Evolutionary conservation across 257 asterid species (phyloP).

Genomic region (Przewalskia tangutica): DNA sequence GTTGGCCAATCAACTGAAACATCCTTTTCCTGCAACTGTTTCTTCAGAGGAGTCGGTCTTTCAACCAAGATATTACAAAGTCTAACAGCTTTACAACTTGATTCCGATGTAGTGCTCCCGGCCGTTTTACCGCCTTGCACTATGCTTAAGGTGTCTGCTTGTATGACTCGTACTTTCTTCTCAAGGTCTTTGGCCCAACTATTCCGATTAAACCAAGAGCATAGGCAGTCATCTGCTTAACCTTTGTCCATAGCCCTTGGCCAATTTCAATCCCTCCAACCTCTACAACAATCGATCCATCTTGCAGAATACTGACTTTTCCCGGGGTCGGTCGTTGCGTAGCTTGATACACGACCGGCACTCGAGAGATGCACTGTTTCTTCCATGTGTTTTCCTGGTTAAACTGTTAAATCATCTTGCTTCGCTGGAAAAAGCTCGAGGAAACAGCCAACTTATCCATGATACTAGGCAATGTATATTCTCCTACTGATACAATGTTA

Average conservation of each 20-base stretch:
- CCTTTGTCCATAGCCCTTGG: constrained; percentile 82
- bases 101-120: constrained; percentile 75
- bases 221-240: constrained; percentile 53
- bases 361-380: constrained; percentile 65
- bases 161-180: constrained; percentile 59
- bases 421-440: constrained; percentile 30
- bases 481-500: constrained; percentile 18
- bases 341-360: constrained; percentile 39
- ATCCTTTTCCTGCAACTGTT: constrained; percentile 37
- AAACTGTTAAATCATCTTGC: constrained; percentile 22
- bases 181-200: constrained; percentile 37
- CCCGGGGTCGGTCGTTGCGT: constrained; percentile 37
- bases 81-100: constrained; percentile 70
- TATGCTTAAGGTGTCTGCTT: constrained; percentile 59
- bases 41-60: constrained; percentile 36
- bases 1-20: constrained; percentile 46
- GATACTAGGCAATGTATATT: constrained; percentile 46
- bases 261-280: constrained; percentile 78
- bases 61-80: constrained; percentile 51
- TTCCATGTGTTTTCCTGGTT: constrained; percentile 34
- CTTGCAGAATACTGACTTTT: constrained; percentile 59
- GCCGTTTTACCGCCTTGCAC: constrained; percentile 62
- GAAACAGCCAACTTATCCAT: constrained; percentile 50
- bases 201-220: constrained; percentile 37
- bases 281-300: constrained; percentile 65